A percentile compares a stretch with the other conserved stretches of the same genome.
Conservation (phyloP, 2,329 filamentous ascomycete species). For the Volutella citrinella region DNA sequence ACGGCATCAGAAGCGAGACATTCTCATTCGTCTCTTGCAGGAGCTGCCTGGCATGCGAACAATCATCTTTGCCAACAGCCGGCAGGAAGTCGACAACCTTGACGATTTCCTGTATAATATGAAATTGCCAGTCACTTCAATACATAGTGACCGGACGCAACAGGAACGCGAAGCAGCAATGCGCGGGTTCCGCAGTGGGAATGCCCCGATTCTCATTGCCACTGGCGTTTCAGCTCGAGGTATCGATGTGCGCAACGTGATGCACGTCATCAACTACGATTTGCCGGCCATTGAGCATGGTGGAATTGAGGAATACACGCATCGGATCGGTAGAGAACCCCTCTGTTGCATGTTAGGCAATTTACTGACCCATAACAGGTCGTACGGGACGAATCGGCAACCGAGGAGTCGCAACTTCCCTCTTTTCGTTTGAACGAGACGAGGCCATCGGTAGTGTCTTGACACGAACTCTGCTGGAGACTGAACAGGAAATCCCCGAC, state of each 20-base stretch:
- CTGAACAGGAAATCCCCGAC: conserved; percentile 73
- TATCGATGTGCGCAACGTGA: conserved; percentile 81
- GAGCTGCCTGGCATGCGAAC: conserved; percentile 71
- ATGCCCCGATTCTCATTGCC: conserved; percentile 75
- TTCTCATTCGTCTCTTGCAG: conserved; percentile 69
- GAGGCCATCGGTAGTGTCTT: conserved; percentile 69
- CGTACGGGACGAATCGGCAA: conserved; percentile 94
- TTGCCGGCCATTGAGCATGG: conserved; percentile 71
- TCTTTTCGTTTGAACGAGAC: conserved; percentile 80
- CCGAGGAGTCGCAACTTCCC: conserved; percentile 79
- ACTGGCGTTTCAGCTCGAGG: conserved; percentile 87
- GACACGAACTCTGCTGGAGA: conserved; percentile 79
- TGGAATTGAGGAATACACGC: conserved; percentile 91
- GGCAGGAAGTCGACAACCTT: conserved; percentile 72
- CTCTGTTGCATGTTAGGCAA: conserved; percentile 7
- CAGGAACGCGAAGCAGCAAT: conserved; percentile 88
- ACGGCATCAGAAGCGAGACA: conserved; percentile 62
- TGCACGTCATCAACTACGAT: conserved; percentile 93
- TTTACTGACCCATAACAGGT: conserved; percentile 58
- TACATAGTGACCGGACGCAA: conserved; percentile 85
- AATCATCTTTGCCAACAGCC: conserved; percentile 86
- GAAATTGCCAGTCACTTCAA: conserved; percentile 78
- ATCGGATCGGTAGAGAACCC: conserved; percentile 74
- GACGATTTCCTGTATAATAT: conserved; percentile 86
- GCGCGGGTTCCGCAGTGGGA: conserved; percentile 76